Evolutionary conservation across 169 alveolate genomes (phyloP).

Genomic region (Hepatocystis sp.): DNA sequence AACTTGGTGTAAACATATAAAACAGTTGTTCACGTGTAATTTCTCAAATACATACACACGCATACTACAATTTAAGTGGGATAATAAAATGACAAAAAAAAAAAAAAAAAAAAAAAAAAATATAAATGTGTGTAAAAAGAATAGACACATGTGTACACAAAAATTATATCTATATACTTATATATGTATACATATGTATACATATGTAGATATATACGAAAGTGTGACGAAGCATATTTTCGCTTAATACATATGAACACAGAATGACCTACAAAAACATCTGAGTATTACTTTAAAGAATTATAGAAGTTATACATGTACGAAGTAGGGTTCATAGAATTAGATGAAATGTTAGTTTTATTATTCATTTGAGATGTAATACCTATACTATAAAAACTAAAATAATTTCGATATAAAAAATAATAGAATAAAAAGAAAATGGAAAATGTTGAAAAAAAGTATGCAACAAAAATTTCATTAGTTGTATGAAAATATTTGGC

Average conservation of each 20-base stretch:
- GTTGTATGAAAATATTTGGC: slow-evolving; percentile 75
- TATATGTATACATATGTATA: background rate
- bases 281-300: slow-evolving; percentile 16
- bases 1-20: too few species aligned
- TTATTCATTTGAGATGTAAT: slow-evolving; percentile 40
- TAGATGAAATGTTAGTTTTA: background rate
- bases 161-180: slow-evolving; percentile 5
- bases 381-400: slow-evolving; percentile 72
- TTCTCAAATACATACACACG: too few species aligned
- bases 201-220: background rate
- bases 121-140: background rate
- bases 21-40: too few species aligned
- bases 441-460: slow-evolving; percentile 75
- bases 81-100: too few species aligned
- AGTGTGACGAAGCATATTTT: too few species aligned
- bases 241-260: too few species aligned
- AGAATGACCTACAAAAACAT: too few species aligned
- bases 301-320: slow-evolving; percentile 1
- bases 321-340: slow-evolving; percentile 18
- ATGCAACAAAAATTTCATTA: slow-evolving; percentile 76
- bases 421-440: slow-evolving; percentile 66
- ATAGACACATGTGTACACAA: background rate
- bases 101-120: background rate
- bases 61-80: too few species aligned
- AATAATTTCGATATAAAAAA: slow-evolving; percentile 67